These are phyloP conservation scores for Xerocomellus intermedius DNA, from an alignment of 768 basidiomycete species.

Conservation along the genomic window DNA sequence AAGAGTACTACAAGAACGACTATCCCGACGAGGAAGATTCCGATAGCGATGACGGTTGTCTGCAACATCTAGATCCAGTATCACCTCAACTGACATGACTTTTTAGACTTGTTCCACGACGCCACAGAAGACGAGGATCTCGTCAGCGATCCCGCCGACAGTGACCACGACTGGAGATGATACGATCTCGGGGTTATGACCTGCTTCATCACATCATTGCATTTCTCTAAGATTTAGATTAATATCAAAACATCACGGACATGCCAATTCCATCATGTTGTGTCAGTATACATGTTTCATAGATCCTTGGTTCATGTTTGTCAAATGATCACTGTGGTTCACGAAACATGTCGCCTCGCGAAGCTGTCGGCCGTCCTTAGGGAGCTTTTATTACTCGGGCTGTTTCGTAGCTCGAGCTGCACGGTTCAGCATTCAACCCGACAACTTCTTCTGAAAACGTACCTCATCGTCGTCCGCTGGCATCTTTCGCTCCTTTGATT, in stretches of 20 bases:
- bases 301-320: background rate
- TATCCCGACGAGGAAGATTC: conserved; percentile 71
- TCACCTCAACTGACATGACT: background rate
- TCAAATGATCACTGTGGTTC: conserved; percentile 1
- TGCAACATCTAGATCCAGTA: conserved; percentile 3
- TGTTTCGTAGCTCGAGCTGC: conserved; percentile 25
- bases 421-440: background rate
- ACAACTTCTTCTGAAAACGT: conserved; percentile 1
- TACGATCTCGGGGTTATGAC: background rate
- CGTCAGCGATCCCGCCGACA: conserved; percentile 29
- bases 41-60: conserved; percentile 42
- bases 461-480: conserved; percentile 16
- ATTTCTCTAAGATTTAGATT: conserved; percentile 21
- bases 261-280: conserved; percentile 7
- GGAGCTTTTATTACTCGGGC: conserved; percentile 10
- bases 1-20: conserved; percentile 84
- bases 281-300: conserved; percentile 19
- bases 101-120: conserved; percentile 59
- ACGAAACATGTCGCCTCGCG: background rate
- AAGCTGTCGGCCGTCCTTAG: background rate
- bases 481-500: background rate
- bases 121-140: conserved; percentile 48
- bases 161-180: conserved; percentile 36
- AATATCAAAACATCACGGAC: conserved; percentile 22
- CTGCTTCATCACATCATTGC: conserved; percentile 15